A percentile compares a stretch with the other conserved stretches of the same genome.
Conservation (phyloP, 345 rosid species). For the Sonneratia alba region DNA sequence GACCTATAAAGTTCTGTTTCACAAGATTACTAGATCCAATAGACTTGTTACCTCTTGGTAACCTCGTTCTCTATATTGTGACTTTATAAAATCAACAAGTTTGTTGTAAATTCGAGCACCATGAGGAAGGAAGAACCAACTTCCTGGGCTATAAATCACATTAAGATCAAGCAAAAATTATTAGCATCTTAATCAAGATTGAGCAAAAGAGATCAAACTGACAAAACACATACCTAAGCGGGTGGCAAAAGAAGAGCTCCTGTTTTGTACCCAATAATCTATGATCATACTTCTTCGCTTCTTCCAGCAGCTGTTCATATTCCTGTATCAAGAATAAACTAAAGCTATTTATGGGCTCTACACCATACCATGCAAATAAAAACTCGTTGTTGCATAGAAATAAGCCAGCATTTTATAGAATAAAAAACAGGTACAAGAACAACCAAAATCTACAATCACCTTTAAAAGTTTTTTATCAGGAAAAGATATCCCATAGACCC, state of each 20-base stretch:
- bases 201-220: slow-evolving; percentile 1
- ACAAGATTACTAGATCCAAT: slow-evolving; percentile 8
- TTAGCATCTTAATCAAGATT: slow-evolving; percentile 2
- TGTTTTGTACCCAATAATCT: slow-evolving; percentile 80
- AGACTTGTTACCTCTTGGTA: slow-evolving; percentile 65
- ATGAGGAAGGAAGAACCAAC: slow-evolving; percentile 94
- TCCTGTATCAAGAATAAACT: slow-evolving; percentile 33
- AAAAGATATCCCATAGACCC: slow-evolving; percentile 97
- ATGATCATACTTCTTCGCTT: slow-evolving; percentile 92
- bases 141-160: slow-evolving; percentile 74
- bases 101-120: slow-evolving; percentile 88
- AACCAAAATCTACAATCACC: slow-evolving; percentile 25
- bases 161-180: slow-evolving; percentile 10
- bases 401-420: not conserved
- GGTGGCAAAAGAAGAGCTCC: slow-evolving; percentile 88
- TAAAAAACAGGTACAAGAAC: not conserved
- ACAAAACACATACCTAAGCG: slow-evolving; percentile 42
- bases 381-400: not conserved
- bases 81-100: slow-evolving; percentile 62
- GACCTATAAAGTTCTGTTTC: not conserved
- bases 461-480: slow-evolving; percentile 81
- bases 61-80: slow-evolving; percentile 73
- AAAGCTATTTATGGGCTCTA: not conserved
- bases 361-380: not conserved
- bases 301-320: slow-evolving; percentile 59